Evolutionary conservation across 139 green algal genomes (phyloP).

Genomic region (Edaphochlamys debaryana): DNA sequence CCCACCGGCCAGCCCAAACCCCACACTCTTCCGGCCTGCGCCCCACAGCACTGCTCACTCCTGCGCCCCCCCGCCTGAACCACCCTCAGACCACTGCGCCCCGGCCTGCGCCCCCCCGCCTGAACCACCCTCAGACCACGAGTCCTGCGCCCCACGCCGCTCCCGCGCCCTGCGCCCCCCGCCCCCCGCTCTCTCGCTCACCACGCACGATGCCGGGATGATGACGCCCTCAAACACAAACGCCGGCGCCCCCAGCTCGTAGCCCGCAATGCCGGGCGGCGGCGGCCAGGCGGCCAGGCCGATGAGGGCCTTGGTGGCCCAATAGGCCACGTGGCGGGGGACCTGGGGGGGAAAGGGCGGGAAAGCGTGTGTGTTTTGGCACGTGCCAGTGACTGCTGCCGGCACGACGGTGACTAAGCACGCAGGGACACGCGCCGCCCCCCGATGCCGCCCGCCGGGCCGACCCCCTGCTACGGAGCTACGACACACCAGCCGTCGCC

Average conservation of each 20-base stretch:
- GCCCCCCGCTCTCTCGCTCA: neutral
- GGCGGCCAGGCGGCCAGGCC: neutral
- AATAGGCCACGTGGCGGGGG: conserved; percentile 15
- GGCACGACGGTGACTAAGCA: neutral
- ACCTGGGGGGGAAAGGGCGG: neutral
- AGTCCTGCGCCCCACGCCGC: neutral
- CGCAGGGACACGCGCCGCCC: too few relatives aligned
- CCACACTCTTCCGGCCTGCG: too few relatives aligned
- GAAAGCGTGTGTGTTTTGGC: neutral
- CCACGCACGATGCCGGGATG: conserved; percentile 25
- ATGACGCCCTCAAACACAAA: conserved; percentile 20
- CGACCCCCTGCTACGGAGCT: too few relatives aligned
- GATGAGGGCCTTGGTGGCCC: conserved; percentile 8
- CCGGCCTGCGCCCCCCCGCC: too few relatives aligned
- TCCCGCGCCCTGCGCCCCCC: too few relatives aligned
- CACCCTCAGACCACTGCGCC: neutral
- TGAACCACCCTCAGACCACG: neutral
- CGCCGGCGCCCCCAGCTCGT: conserved; percentile 15
- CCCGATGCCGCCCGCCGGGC: too few relatives aligned
- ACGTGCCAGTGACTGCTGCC: too few relatives aligned
- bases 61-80: too few relatives aligned
- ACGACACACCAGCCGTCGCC: too few relatives aligned
- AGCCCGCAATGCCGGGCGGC: conserved; percentile 13
- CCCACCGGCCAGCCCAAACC: too few relatives aligned
- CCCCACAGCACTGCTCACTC: too few relatives aligned